Conservation (phyloP, 148 eudicot genomes). For the Spergularia bocconei region DNA sequence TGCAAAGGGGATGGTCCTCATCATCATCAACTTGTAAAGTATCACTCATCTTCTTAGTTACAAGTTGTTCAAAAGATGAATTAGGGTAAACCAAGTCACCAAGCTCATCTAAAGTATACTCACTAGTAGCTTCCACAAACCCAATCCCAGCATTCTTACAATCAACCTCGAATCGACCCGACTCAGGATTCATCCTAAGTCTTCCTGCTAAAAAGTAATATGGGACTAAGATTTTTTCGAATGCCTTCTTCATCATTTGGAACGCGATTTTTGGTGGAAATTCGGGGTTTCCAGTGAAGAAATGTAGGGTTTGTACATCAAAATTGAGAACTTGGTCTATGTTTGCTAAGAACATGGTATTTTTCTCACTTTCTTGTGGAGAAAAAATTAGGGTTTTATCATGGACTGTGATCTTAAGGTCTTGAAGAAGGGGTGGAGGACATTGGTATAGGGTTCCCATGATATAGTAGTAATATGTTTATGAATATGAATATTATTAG, state of each 20-base stretch:
- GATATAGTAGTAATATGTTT: background rate
- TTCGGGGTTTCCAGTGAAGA: slow-evolving; percentile 50
- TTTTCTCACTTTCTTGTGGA: slow-evolving; percentile 38
- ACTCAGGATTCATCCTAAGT: slow-evolving; percentile 44
- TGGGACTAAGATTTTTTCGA: slow-evolving; percentile 41
- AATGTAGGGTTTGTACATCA: slow-evolving; percentile 80
- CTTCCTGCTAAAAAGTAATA: slow-evolving; percentile 74
- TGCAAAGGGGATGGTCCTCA: slow-evolving; percentile 63
- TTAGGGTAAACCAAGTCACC: slow-evolving; percentile 95
- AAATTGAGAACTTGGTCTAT: slow-evolving; percentile 84
- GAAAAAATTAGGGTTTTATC: slow-evolving; percentile 51
- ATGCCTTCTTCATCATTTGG: slow-evolving; percentile 36
- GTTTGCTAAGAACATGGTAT: slow-evolving; percentile 66
- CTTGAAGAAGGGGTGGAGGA: slow-evolving; percentile 39
- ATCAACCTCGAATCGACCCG: slow-evolving; percentile 63
- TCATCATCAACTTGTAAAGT: slow-evolving; percentile 35
- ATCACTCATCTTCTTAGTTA: slow-evolving; percentile 39
- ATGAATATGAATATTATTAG: background rate
- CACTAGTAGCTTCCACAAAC: slow-evolving; percentile 63
- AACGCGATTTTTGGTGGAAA: slow-evolving; percentile 47
- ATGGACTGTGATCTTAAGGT: slow-evolving; percentile 53
- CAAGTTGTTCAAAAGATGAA: slow-evolving; percentile 69
- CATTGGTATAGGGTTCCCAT: slow-evolving; percentile 40
- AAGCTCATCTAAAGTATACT: slow-evolving; percentile 51
- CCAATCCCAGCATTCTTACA: slow-evolving; percentile 61